Conservation (phyloP, 2,329 filamentous ascomycete species). For the Aspergillus texensis region DNA sequence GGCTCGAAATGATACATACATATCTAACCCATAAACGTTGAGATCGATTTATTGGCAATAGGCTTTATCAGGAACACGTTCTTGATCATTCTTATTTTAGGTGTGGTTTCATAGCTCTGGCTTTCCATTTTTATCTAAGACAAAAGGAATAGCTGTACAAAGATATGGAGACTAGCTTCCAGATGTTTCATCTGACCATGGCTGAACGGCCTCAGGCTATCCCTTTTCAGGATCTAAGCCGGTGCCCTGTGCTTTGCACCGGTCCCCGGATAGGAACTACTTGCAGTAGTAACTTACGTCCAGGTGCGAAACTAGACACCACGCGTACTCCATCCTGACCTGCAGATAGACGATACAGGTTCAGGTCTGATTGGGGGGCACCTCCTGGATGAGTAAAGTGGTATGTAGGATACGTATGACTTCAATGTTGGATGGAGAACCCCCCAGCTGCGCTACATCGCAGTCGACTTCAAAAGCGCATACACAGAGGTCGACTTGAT, state of each 20-base stretch:
- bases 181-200: slow-evolving; percentile 18
- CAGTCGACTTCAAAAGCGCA: too few species aligned
- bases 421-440: too few species aligned
- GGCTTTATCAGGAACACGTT: neutral
- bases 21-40: neutral
- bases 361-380: too few species aligned
- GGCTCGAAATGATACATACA: neutral
- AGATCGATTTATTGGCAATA: neutral
- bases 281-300: slow-evolving; percentile 18
- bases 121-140: slow-evolving; percentile 10
- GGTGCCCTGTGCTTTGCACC: slow-evolving; percentile 18
- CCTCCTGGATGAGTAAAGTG: too few species aligned
- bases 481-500: too few species aligned
- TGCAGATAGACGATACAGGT: neutral
- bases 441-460: too few species aligned
- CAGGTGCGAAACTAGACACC: neutral
- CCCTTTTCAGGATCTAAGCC: slow-evolving; percentile 21
- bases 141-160: neutral
- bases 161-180: slow-evolving; percentile 2
- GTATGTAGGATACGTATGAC: neutral
- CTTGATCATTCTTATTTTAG: neutral
- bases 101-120: neutral
- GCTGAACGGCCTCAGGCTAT: slow-evolving; percentile 16
- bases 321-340: neutral
- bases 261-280: slow-evolving; percentile 21